Evolutionary conservation across 129 eudicot genomes (phyloP).

Genomic region (Centaurea solstitialis): DNA sequence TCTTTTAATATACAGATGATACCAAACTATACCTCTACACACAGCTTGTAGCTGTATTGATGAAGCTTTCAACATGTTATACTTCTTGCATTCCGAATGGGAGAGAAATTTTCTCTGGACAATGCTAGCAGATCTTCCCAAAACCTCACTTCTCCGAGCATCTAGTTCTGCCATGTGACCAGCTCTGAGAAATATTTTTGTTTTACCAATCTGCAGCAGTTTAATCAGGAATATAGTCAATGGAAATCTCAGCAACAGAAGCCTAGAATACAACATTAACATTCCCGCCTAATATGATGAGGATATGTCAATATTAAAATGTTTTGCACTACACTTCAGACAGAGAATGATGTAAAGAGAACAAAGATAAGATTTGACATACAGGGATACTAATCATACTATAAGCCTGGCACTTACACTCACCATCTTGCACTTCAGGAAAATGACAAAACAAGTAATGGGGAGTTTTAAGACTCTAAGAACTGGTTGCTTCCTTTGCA

Average conservation of each 20-base stretch:
- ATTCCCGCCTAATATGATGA: neutral
- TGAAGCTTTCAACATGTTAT: constrained; percentile 36
- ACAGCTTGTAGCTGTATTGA: constrained; percentile 62
- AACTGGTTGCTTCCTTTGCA: neutral
- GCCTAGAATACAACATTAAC: neutral
- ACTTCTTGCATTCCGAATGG: constrained; percentile 51
- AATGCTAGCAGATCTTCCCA: constrained; percentile 75
- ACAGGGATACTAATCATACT: neutral
- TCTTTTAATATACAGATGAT: constrained; percentile 16
- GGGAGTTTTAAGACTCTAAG: neutral
- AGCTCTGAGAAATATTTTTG: constrained; percentile 88
- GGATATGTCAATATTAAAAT: neutral
- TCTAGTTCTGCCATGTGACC: constrained; percentile 98
- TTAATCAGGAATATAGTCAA: neutral
- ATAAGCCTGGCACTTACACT: neutral
- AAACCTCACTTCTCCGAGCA: constrained; percentile 67
- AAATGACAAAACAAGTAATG: neutral
- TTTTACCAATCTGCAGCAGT: constrained; percentile 80
- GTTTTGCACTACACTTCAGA: neutral
- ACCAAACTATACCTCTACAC: constrained; percentile 65
- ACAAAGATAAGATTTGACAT: neutral
- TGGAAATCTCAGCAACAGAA: neutral
- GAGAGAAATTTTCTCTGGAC: constrained; percentile 64
- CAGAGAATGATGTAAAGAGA: neutral
- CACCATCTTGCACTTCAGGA: neutral